Evolutionary conservation across 1,284 basidiomycete species (phyloP).

Genomic region (Apiotrichum gracile): DNA sequence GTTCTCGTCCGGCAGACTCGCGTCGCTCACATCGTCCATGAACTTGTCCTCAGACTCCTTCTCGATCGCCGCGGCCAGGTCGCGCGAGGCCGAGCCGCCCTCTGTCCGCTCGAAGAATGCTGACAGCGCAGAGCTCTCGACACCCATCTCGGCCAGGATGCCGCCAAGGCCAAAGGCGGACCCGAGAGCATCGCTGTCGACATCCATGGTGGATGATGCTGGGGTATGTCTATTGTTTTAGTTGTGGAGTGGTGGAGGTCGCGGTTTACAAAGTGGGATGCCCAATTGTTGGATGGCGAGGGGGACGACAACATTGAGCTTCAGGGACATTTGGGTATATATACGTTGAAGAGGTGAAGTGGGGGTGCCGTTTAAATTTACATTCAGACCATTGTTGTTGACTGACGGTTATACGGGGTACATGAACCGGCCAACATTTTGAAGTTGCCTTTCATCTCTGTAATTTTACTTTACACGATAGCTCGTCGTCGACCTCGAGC

Average conservation of each 20-base stretch:
- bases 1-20: conserved; percentile 24
- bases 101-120: conserved; percentile 22
- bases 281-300: too few relatives aligned
- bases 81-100: conserved; percentile 14
- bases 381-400: too few relatives aligned
- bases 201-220: conserved; percentile 13
- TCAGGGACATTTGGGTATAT: too few relatives aligned
- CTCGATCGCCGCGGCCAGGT: conserved; percentile 28
- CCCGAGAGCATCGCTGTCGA: conserved; percentile 29
- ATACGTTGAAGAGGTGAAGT: too few relatives aligned
- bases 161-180: conserved; percentile 31
- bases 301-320: background rate
- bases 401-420: too few relatives aligned
- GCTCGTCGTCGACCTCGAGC: too few relatives aligned
- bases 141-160: conserved; percentile 32
- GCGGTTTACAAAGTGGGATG: too few relatives aligned
- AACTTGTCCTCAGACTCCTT: conserved; percentile 42
- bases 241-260: background rate
- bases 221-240: background rate
- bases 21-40: conserved; percentile 46
- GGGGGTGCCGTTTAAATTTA: too few relatives aligned
- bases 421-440: too few relatives aligned
- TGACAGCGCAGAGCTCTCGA: conserved; percentile 31
- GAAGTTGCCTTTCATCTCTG: too few relatives aligned
- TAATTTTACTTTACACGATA: too few relatives aligned